A percentile compares a stretch with the other conserved stretches of the same genome.
These are phyloP conservation scores for Dryas alaskensis DNA, from an alignment of 306 rosid genomes.

Conservation along the genomic window DNA sequence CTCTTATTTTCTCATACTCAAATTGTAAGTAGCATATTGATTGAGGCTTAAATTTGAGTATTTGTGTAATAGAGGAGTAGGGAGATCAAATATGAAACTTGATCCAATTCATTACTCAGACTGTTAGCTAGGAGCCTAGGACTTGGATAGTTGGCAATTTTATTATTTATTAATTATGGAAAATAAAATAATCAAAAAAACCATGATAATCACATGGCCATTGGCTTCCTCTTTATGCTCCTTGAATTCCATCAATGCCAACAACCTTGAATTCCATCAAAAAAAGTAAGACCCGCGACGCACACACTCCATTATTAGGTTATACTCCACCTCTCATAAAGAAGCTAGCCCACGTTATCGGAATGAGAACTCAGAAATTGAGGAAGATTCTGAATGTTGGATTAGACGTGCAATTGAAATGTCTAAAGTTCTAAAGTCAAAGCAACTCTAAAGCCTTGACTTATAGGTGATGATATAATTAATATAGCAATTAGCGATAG, in stretches of 20 bases:
- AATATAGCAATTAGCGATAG: too few relatives aligned
- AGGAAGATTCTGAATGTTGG: constrained; percentile 11
- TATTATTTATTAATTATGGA: background rate
- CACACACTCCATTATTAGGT: background rate
- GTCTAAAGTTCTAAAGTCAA: background rate
- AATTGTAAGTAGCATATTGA: background rate
- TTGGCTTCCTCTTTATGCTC: background rate
- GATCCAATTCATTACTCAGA: background rate
- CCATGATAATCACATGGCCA: constrained; percentile 15
- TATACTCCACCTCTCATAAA: too few relatives aligned
- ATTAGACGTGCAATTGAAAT: constrained; percentile 4
- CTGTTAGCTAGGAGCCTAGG: background rate
- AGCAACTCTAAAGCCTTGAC: constrained; percentile 19
- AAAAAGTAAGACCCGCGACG: too few relatives aligned
- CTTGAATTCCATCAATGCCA: background rate
- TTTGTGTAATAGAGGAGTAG: background rate
- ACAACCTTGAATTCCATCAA: background rate
- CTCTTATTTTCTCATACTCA: background rate
- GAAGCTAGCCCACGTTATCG: background rate
- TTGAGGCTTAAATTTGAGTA: background rate
- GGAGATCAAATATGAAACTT: background rate
- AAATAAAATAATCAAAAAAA: constrained; percentile 1
- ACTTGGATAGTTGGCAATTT: background rate
- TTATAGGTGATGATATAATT: constrained; percentile 8
- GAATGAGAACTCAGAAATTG: background rate